These are phyloP conservation scores for Closterium sp. DNA, from an alignment of 139 green algal species.

Conservation along the genomic window DNA sequence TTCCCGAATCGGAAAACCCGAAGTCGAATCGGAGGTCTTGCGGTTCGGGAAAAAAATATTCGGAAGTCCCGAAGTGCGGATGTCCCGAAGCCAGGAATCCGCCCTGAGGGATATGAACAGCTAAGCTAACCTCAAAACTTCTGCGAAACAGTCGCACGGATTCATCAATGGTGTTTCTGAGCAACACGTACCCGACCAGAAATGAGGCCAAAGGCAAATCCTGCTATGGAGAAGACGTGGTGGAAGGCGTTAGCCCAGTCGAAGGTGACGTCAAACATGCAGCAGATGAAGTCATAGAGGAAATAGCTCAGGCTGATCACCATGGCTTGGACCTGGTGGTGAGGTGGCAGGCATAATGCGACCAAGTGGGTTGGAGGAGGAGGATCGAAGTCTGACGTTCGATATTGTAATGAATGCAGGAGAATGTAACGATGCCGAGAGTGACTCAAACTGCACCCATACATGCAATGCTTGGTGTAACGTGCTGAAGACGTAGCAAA, in stretches of 20 bases:
- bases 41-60: too few species aligned
- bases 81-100: too few species aligned
- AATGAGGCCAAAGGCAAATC: constrained; percentile 34
- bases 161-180: background rate
- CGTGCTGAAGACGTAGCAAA: too few species aligned
- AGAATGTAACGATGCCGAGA: too few species aligned
- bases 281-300: constrained; percentile 55
- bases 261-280: constrained; percentile 28
- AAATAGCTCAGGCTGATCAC: constrained; percentile 50
- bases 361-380: background rate
- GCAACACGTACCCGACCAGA: constrained; percentile 25
- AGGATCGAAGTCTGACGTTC: background rate
- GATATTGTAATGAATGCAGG: background rate
- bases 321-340: constrained; percentile 34
- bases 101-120: background rate
- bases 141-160: background rate
- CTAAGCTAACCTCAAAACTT: background rate
- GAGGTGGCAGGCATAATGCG: too few species aligned
- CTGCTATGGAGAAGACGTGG: constrained; percentile 46
- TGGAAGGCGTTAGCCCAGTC: constrained; percentile 40
- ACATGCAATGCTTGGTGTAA: too few species aligned
- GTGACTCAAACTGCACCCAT: too few species aligned
- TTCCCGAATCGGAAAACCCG: too few species aligned
- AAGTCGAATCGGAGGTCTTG: too few species aligned
- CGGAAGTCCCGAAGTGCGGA: too few species aligned